These are phyloP conservation scores for Funneliformis geosporum DNA, from an alignment of 192 early-diverging fungal genomes.

Conservation along the genomic window DNA sequence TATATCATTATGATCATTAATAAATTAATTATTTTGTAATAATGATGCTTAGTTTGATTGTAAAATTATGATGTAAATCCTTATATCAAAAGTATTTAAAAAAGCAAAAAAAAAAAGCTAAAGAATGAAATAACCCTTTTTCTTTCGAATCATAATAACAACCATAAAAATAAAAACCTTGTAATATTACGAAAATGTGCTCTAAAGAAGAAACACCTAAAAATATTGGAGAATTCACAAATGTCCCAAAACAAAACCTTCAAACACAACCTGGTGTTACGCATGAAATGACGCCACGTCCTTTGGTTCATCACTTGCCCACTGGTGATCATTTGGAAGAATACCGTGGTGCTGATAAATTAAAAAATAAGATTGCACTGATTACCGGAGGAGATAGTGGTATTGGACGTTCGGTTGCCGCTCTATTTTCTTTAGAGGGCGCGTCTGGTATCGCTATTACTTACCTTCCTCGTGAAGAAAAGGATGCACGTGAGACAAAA, in stretches of 20 bases:
- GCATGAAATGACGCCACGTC: slow-evolving; percentile 46
- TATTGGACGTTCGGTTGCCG: slow-evolving; percentile 55
- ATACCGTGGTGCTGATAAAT: slow-evolving; percentile 48
- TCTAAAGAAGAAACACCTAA: not conserved
- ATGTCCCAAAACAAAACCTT: not conserved
- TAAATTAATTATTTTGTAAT: too few species aligned
- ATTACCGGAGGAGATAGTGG: slow-evolving; percentile 53
- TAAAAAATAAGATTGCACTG: slow-evolving; percentile 50
- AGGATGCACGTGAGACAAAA: slow-evolving; percentile 52
- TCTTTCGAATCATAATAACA: too few species aligned
- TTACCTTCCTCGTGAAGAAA: slow-evolving; percentile 48
- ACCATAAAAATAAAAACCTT: not conserved
- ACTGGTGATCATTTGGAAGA: slow-evolving; percentile 38
- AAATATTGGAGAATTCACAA: not conserved
- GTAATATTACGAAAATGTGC: slow-evolving; percentile 1
- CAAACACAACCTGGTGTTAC: slow-evolving; percentile 44
- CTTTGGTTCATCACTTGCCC: slow-evolving; percentile 48
- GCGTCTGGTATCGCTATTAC: slow-evolving; percentile 52
- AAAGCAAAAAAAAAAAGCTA: too few species aligned
- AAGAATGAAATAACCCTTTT: too few species aligned
- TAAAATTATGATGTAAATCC: too few species aligned
- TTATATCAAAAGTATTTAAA: too few species aligned
- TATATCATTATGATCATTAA: too few species aligned
- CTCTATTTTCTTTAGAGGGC: slow-evolving; percentile 54
- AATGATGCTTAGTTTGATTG: too few species aligned